A percentile compares a stretch with the other conserved stretches of the same genome.
These are phyloP conservation scores for Suillus weaverae DNA, from an alignment of 768 basidiomycete genomes.

Conservation along the genomic window DNA sequence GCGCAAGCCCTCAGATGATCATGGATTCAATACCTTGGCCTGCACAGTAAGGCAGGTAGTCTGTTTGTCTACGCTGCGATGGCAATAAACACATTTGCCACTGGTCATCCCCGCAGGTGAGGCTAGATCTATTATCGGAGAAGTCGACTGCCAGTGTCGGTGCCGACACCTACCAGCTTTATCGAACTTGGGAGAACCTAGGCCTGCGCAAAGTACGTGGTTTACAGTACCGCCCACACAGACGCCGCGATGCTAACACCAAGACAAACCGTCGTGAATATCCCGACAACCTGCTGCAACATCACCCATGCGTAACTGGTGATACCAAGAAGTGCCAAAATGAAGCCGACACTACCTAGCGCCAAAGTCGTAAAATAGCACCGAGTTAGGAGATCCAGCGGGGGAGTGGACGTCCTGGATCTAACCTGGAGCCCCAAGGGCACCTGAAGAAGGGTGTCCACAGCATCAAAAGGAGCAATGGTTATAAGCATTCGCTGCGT, in stretches of 20 bases:
- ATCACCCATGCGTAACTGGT: slow-evolving; percentile 26
- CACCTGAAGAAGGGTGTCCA: too few relatives aligned
- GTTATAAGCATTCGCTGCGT: neutral
- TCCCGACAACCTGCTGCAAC: slow-evolving; percentile 23
- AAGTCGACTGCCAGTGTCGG: too few relatives aligned
- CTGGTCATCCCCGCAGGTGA: too few relatives aligned
- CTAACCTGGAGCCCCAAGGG: neutral
- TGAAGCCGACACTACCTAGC: slow-evolving; percentile 25
- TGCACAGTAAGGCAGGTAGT: too few relatives aligned
- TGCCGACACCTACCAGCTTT: too few relatives aligned
- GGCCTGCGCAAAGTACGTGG: neutral
- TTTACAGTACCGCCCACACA: slow-evolving; percentile 27
- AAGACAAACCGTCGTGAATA: slow-evolving; percentile 28
- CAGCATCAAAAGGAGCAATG: neutral
- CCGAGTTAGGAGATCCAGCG: slow-evolving; percentile 22
- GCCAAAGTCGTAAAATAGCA: slow-evolving; percentile 31
- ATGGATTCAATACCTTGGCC: too few relatives aligned
- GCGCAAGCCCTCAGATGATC: too few relatives aligned
- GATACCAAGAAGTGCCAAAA: slow-evolving; percentile 27
- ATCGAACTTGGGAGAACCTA: too few relatives aligned
- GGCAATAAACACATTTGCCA: too few relatives aligned
- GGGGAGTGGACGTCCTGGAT: slow-evolving; percentile 7
- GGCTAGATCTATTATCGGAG: too few relatives aligned
- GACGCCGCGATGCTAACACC: slow-evolving; percentile 18
- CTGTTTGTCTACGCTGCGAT: too few relatives aligned